phyloP scores from a whole-genome alignment of 768 basidiomycete genomes.

The Suillus variegatus region DNA sequence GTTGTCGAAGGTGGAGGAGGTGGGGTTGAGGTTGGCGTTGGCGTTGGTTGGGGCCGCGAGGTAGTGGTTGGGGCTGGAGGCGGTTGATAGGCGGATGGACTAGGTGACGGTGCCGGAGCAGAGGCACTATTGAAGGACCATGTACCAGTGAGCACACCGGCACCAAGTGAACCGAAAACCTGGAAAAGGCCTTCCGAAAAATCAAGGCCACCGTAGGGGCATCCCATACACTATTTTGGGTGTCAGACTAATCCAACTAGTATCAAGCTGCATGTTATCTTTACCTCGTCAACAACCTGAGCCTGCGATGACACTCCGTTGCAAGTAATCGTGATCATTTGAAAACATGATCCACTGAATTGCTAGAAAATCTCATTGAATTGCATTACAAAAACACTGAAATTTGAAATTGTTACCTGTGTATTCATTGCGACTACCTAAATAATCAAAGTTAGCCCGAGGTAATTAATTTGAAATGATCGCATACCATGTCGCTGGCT shows the following conservation, averaged over 20 bases:
- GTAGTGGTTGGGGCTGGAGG: constrained; percentile 26
- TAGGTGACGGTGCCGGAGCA: constrained; percentile 10
- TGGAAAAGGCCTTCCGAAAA: constrained; percentile 66
- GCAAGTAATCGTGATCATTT: constrained; percentile 61
- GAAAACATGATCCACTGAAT: constrained; percentile 58
- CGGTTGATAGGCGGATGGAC: constrained; percentile 21
- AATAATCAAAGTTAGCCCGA: constrained; percentile 1
- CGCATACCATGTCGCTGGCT: constrained; percentile 37
- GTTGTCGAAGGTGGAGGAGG: constrained; percentile 11
- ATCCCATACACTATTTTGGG: constrained; percentile 61
- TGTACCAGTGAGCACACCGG: constrained; percentile 57
- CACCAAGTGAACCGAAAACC: constrained; percentile 48
- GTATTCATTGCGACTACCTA: constrained; percentile 56
- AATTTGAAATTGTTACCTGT: constrained; percentile 16
- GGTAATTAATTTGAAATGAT: neutral
- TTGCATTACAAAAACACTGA: neutral
- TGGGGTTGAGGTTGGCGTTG: constrained; percentile 15
- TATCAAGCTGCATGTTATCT: neutral
- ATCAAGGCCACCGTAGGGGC: constrained; percentile 67
- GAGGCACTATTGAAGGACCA: constrained; percentile 49
- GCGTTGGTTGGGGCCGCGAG: constrained; percentile 6
- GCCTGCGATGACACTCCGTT: constrained; percentile 60
- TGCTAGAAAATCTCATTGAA: constrained; percentile 40
- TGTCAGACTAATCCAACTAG: neutral
- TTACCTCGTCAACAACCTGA: constrained; percentile 62